Evolutionary conservation across 331 rosid species (phyloP), one percentile per base, ranked within the genome.

Genomic region (Rhamnella rubrinervis): DNA sequence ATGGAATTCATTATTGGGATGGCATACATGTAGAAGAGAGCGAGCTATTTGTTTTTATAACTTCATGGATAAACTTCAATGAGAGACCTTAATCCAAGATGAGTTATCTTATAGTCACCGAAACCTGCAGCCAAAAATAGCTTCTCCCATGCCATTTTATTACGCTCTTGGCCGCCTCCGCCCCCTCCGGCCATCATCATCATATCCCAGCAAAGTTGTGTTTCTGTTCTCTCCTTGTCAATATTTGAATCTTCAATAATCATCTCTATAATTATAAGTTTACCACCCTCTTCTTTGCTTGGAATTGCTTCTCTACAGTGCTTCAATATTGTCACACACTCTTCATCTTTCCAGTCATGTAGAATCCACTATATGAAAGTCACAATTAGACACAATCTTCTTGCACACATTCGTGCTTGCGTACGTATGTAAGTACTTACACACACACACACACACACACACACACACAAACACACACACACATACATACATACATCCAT

Each of bases 331-430:
- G 71, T 76, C 60, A 82, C 66, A 25, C 85, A 78, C 7, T 86
- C 81, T 11, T 78, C 91, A 7, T 87, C 87, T 0, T n/a, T 80
- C 92, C 92, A 86, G 20, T 84, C 79, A 52, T 84, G 89, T 19
- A 87, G 39, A 69, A 82, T 72, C 49, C 75, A 61, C 87, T 84
- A 56, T 68, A 68, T 62, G 13, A 38, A 47, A 59, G 40, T 44
- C 57, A 28, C 21, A 26, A 19, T 21, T 44, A 26, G 31, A 26
- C 31, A 26, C 31, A 26, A 26, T 26, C 2, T 26, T 26, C 31
- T 26, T 26, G 2, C 31, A 26, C 31, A 26, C 31, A 26, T 23
- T 0, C 23, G 23, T 23, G 23, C 23, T 23, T 23, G 23, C 0
- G 23, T 23, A 23, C 23, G 23, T 23, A 23, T 23, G 23, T 23